Evolutionary conservation across 169 alveolate species (phyloP).

Genomic region (Plasmodium falciparum): DNA sequence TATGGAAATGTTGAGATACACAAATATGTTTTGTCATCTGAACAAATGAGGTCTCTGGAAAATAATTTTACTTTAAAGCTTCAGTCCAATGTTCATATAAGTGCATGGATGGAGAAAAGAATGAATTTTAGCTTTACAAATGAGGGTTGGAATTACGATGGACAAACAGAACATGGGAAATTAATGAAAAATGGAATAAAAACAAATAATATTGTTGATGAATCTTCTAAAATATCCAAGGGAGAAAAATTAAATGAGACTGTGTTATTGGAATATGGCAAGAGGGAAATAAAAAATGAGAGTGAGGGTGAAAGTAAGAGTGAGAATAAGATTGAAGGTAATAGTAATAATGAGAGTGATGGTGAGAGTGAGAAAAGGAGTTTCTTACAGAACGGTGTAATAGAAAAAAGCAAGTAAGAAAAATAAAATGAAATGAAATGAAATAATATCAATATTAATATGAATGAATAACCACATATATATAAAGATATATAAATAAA

Average conservation of each 20-base stretch:
- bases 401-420: constrained; percentile 20
- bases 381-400: not conserved
- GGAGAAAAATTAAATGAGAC: constrained; percentile 33
- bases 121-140: constrained; percentile 10
- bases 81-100: constrained; percentile 19
- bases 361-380: not conserved
- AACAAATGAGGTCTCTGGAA: constrained; percentile 16
- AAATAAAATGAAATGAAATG: not conserved
- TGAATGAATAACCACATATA: not conserved
- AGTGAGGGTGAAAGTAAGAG: not conserved
- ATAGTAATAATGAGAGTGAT: not conserved
- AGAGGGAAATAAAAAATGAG: constrained; percentile 4
- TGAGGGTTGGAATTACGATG: not conserved
- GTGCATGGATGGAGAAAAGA: constrained; percentile 15
- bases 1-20: constrained; percentile 42
- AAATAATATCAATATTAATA: too few species aligned
- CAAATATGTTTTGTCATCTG: constrained; percentile 30
- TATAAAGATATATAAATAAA: not conserved
- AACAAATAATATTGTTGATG: not conserved
- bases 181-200: not conserved
- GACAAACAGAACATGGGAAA: not conserved
- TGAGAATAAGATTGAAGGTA: constrained; percentile 8
- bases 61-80: constrained; percentile 21
- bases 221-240: not conserved
- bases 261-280: constrained; percentile 11